A percentile compares a stretch with the other conserved stretches of the same genome.
Conservation (phyloP, 257 asterid genomes). For the Eucommia ulmoides region DNA sequence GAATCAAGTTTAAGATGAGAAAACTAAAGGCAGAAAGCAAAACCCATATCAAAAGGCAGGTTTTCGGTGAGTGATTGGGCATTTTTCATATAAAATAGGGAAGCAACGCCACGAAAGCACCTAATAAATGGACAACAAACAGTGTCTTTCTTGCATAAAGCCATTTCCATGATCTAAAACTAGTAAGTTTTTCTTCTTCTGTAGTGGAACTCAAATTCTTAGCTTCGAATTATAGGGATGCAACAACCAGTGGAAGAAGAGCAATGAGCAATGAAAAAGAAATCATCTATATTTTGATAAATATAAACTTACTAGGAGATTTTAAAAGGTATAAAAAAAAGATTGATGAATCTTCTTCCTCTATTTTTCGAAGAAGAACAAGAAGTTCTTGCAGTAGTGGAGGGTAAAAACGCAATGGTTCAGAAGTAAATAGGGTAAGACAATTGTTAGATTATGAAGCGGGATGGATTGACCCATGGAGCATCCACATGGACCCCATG, state of each 20-base stretch:
- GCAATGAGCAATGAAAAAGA: slow-evolving; percentile 75
- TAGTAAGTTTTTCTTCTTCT: slow-evolving; percentile 16
- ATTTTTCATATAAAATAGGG: slow-evolving; percentile 41
- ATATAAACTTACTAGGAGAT: slow-evolving; percentile 66
- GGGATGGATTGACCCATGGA: too few species aligned
- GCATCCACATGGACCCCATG: too few species aligned
- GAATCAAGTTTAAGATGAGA: slow-evolving; percentile 22
- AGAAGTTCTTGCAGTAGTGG: too few species aligned
- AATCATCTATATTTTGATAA: slow-evolving; percentile 90
- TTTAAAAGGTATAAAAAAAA: slow-evolving; percentile 76
- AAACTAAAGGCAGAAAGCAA: slow-evolving; percentile 34
- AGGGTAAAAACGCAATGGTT: too few species aligned
- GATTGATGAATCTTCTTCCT: slow-evolving; percentile 98
- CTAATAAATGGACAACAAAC: slow-evolving; percentile 64
- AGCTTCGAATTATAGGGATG: slow-evolving; percentile 65
- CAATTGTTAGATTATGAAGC: too few species aligned
- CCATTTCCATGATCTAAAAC: slow-evolving; percentile 74
- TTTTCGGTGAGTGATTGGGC: slow-evolving; percentile 35
- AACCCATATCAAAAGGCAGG: slow-evolving; percentile 42
- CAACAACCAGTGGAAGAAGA: slow-evolving; percentile 84
- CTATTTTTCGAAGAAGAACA: too few species aligned
- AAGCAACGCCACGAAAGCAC: slow-evolving; percentile 48
- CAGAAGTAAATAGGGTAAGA: too few species aligned
- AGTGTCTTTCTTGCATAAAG: slow-evolving; percentile 63
- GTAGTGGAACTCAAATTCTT: slow-evolving; percentile 10